Evolutionary conservation across 805 yeast genomes (phyloP), one percentile per base, ranked within the genome.

Genomic region (Groenewaldozyma salmanticensis): DNA sequence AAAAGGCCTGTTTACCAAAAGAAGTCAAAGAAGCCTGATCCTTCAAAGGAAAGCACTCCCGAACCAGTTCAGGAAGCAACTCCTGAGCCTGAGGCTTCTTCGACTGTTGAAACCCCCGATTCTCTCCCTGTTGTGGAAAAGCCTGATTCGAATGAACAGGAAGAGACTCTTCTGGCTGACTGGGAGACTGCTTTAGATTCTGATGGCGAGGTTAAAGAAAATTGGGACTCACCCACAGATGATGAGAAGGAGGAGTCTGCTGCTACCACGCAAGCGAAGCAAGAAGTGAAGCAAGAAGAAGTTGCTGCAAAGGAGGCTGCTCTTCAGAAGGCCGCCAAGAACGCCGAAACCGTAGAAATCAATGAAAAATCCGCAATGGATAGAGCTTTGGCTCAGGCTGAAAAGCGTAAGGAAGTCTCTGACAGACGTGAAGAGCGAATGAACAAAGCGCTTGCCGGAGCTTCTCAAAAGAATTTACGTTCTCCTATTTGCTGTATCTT

Each of bases 401-500:
- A 56, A 27, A 60, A 64, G 39, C 65, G 51, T 57, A 62, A 54
- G 33, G 68, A 62, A 42, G 67, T 61, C 31, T 51, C 64, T 33
- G 74, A 50, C 51, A 59, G 54, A 53, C 66, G 63, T 21, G 62
- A 54, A 46, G 59, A 57, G 42, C 65, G 61, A 37, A 53, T 49
- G 36, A 52, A 52, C 38, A 59, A 59, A 43, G 69, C 70, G 2
- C 43, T 58, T 35, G 63, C 59, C 3, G 48, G 48, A 11, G 64
- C 67, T 20, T 48, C 54, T 19, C 68, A 68, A 32, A 65, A 64
- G 46, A 77, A 92, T 56, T 67, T 92, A 59, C 95, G 99, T 67
- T 92, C 99, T 49, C 99, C 99, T 50, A 92, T 92, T 61, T 92
- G 98, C 66, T 87, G 96, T 81, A 92, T 92, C 58, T 74, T 92